Base-by-base conservation (phyloP, 441 rosid species). In the Corymbia citriodora region DNA sequence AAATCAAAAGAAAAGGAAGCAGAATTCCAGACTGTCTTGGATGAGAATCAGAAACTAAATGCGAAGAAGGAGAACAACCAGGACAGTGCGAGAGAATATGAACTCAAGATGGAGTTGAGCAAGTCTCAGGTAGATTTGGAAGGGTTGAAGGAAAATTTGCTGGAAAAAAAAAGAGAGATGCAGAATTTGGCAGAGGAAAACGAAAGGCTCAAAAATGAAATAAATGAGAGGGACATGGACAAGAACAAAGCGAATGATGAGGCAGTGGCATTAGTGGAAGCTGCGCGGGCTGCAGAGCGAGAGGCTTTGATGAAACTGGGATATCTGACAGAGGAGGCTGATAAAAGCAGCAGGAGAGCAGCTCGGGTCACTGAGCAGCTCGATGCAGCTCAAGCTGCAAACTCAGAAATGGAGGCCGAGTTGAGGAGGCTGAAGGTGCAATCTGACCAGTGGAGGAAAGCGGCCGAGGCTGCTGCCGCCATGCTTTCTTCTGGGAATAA, bases 361-460 rank as follows among this genome's bases (percentile, higher is more conserved):
- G 97, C 93, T 59, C 93, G 95, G 10, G 95, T 95, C 31, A 93
- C 93, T 6, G 98, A 97, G 91, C 95, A 97, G 93, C 93, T 98
- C 25, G 99, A 94, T 55, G 97, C 99, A 88, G 96, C 95, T 14
- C 99, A 96, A 90, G 94, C 94, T 31, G 94, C 96, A 16, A 97
- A 95, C 88, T 90, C 94, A 1, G 99, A 97, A 91, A 89, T 96
- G 94, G 99, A 98, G 93, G 95, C 95, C 1, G 99, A 98, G 92
- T 89, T 97, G 57, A 96, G 99, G 95, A 96, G 94, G 95, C 90
- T 97, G 83, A 97, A 96, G 92, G 99, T 97, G 91, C 99, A 98
- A 90, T 93, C 99, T 57, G 97, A 98, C 91, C 99, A 97, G 89
- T 97, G 99, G 99, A 96, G 99, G 94, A 98, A 98, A 93, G 99